These are phyloP conservation scores for Spencermartinsiella europaea DNA, from an alignment of 805 yeast genomes.

Conservation along the genomic window DNA sequence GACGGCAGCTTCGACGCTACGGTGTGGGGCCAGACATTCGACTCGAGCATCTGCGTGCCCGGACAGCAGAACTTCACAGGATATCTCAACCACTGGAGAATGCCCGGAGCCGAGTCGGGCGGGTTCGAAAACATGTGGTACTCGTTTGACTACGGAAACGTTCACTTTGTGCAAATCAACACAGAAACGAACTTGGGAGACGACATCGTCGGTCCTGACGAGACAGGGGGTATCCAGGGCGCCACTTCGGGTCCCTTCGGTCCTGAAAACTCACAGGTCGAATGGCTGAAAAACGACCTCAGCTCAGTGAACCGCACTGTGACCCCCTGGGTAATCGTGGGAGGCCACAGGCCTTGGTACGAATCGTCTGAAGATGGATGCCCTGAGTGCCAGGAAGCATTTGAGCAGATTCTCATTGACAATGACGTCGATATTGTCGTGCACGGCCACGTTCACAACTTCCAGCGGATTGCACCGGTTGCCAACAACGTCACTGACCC, in stretches of 20 bases:
- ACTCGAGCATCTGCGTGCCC: constrained; percentile 14
- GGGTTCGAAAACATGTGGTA: constrained; percentile 27
- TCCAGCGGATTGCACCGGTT: constrained; percentile 18
- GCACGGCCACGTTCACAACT: constrained; percentile 23
- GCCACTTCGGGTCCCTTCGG: constrained; percentile 25
- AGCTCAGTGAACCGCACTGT: constrained; percentile 22
- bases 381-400: constrained; percentile 17
- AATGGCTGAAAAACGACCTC: constrained; percentile 26
- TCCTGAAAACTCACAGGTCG: constrained; percentile 20
- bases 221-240: constrained; percentile 15
- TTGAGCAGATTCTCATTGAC: constrained; percentile 17
- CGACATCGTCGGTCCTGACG: constrained; percentile 21
- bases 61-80: constrained; percentile 28
- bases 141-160: constrained; percentile 28
- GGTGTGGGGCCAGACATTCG: constrained; percentile 9
- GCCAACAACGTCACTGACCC: constrained; percentile 21
- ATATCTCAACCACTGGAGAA: constrained; percentile 24
- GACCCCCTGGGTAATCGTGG: constrained; percentile 23
- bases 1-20: constrained; percentile 11
- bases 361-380: constrained; percentile 14
- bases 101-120: constrained; percentile 25
- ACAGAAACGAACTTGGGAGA: constrained; percentile 26
- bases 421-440: constrained; percentile 21
- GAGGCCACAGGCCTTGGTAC: constrained; percentile 28
- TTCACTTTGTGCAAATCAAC: constrained; percentile 24